Conservation (phyloP, 1,284 basidiomycete species). For the Schizophyllum commune region DNA sequence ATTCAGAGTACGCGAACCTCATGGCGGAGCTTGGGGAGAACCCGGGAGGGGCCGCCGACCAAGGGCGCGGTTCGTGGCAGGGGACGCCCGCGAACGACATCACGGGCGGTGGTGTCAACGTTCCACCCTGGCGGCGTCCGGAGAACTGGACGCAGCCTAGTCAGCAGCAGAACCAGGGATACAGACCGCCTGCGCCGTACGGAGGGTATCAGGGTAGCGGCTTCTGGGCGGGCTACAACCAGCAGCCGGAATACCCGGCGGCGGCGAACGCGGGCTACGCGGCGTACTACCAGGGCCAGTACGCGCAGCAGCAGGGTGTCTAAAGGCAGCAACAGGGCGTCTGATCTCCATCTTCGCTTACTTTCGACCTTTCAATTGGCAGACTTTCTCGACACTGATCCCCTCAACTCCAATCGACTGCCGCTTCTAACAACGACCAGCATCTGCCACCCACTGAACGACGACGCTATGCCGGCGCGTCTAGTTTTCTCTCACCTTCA, state of each 20-base stretch:
- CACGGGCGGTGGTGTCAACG: slow-evolving; percentile 69
- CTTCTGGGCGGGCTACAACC: slow-evolving; percentile 35
- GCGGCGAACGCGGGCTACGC: slow-evolving; percentile 49
- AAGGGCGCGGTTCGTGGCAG: slow-evolving; percentile 51
- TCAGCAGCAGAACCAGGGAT: slow-evolving; percentile 40
- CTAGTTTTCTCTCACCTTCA: not conserved
- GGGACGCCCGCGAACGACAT: slow-evolving; percentile 61
- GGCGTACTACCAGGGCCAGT: slow-evolving; percentile 77
- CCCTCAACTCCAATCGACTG: not conserved
- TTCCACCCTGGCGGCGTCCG: slow-evolving; percentile 82
- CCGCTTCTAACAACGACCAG: not conserved
- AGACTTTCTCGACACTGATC: not conserved
- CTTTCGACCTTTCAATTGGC: not conserved
- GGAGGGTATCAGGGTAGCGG: slow-evolving; percentile 35
- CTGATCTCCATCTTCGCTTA: not conserved
- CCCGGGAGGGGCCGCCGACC: slow-evolving; percentile 50
- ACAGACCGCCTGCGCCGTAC: slow-evolving; percentile 46
- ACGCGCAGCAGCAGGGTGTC: slow-evolving; percentile 52
- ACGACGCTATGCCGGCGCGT: not conserved
- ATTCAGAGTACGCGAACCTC: slow-evolving; percentile 94
- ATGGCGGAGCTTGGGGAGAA: slow-evolving; percentile 98
- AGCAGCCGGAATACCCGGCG: slow-evolving; percentile 42
- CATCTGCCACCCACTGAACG: not conserved
- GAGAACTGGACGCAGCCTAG: slow-evolving; percentile 68
- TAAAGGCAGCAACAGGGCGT: slow-evolving; percentile 41